These are phyloP conservation scores for Thielaviopsis populi DNA, from an alignment of 2,329 filamentous ascomycete species.

Conservation along the genomic window DNA sequence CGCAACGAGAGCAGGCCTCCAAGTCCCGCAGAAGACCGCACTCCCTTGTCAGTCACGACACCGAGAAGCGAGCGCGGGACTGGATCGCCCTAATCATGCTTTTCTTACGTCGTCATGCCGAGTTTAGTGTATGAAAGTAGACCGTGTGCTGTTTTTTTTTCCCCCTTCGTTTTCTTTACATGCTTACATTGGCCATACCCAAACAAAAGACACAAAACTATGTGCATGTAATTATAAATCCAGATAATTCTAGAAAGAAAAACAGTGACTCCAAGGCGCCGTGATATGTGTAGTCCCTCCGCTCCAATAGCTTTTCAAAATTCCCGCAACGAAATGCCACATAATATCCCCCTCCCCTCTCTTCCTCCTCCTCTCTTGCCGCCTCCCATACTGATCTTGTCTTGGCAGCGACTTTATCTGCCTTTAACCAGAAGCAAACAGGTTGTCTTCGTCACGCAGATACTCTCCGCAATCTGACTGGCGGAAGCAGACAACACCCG, in stretches of 20 bases:
- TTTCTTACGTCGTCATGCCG: neutral
- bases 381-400: too few species aligned
- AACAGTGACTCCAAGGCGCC: slow-evolving; percentile 15
- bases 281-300: slow-evolving; percentile 15
- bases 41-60: neutral
- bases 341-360: slow-evolving; percentile 8
- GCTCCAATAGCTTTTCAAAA: slow-evolving; percentile 13
- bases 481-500: slow-evolving; percentile 73
- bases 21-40: slow-evolving; percentile 9
- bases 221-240: slow-evolving; percentile 11
- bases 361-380: slow-evolving; percentile 1
- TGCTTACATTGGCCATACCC: neutral
- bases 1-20: slow-evolving; percentile 36
- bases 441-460: slow-evolving; percentile 61
- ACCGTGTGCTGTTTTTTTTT: neutral
- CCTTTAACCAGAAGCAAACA: slow-evolving; percentile 41
- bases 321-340: slow-evolving; percentile 14
- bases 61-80: neutral
- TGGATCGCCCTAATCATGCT: neutral
- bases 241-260: slow-evolving; percentile 13
- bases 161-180: neutral
- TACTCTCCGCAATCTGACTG: slow-evolving; percentile 95
- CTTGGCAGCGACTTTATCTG: neutral
- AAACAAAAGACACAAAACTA: slow-evolving; percentile 6
- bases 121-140: neutral